Percentiles rank a stretch among this genome's conserved stretches.
These are phyloP conservation scores for Micractinium sp. DNA, from an alignment of 139 green algal species.

Conservation along the genomic window DNA sequence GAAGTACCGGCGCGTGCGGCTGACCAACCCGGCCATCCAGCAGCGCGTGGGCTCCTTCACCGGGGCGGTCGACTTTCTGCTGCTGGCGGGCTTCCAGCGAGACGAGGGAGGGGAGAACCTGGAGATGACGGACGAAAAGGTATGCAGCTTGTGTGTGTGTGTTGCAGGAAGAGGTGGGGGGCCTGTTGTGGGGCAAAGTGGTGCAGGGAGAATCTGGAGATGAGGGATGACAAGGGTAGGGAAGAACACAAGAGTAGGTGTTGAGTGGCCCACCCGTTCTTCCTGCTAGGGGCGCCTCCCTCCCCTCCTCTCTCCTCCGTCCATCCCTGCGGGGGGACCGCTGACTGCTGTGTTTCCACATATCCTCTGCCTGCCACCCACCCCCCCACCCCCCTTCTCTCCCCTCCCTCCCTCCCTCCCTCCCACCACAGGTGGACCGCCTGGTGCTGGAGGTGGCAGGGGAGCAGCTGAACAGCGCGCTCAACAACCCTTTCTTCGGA, in stretches of 20 bases:
- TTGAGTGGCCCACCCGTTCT: no score
- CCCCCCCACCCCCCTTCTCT: not conserved
- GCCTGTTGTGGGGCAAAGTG: no score
- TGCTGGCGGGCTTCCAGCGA: slow-evolving; percentile 77
- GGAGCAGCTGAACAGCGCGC: slow-evolving; percentile 74
- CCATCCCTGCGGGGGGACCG: no score
- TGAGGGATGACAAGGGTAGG: no score
- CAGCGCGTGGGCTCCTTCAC: slow-evolving; percentile 70
- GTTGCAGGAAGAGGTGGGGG: not conserved
- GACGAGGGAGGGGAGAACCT: slow-evolving; percentile 12
- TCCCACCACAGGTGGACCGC: slow-evolving; percentile 45
- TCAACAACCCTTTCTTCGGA: slow-evolving; percentile 96
- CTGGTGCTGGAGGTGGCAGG: slow-evolving; percentile 76
- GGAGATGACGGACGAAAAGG: slow-evolving; percentile 20
- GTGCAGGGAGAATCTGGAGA: no score
- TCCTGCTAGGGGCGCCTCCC: no score
- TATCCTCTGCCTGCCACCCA: not conserved
- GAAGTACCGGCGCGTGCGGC: slow-evolving; percentile 88
- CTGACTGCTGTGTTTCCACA: not conserved
- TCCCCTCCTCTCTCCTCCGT: not conserved
- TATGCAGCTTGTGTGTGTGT: not conserved
- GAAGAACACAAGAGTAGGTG: no score
- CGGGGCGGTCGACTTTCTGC: slow-evolving; percentile 79
- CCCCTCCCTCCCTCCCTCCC: not conserved
- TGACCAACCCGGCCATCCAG: slow-evolving; percentile 89